Base-by-base conservation (phyloP, 1,139 yeast species). In the Wickerhamiella infanticola region DNA sequence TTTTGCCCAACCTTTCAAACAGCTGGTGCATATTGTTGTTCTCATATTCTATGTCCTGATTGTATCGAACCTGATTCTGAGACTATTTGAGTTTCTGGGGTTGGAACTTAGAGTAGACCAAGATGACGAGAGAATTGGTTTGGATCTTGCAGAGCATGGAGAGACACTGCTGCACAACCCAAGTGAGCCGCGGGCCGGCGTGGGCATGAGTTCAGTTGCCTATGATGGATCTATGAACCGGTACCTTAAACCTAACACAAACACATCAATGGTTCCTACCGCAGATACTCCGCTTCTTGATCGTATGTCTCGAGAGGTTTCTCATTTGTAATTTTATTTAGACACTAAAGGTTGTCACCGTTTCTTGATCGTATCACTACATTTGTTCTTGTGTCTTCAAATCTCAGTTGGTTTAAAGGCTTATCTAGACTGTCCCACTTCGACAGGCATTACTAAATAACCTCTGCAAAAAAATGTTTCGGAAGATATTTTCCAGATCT, bases 91-190 rank as follows among this genome's bases (percentile, higher is more conserved):
- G 52, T 57, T 72, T 25, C 77, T 77, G 0, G 73, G 74, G 0
- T 61, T 69, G 37, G 70, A 70, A 41, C 62, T 75, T 44, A 59
- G 79, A 44, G 65, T 74, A 1, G 68, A 51, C 1, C 47, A 50
- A 2, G 60, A 57, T 8, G 62, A 60, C 3, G 79, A 75, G 55
- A 48, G 70, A n/a, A 53, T 63, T 31, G 80, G 80, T 1, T 58
- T 73, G 2, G 80, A 75, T 54, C 53, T 63, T 35, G 67, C 68
- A 46, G 78, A 74, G 55, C 73, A 73, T 52, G 75, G 76, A n/a
- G 80, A 75, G 55, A 65, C 63, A 49, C 66, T 69, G 47, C 11
- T 29, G 33, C 9, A 7, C 11, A 29, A 29, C 25, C 26, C 23
- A 7, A 24, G 9, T 11, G 39, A 24, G 26, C 13, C 29, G n/a